phyloP scores from a whole-genome alignment of 345 rosid species.

The Populus nigra region DNA sequence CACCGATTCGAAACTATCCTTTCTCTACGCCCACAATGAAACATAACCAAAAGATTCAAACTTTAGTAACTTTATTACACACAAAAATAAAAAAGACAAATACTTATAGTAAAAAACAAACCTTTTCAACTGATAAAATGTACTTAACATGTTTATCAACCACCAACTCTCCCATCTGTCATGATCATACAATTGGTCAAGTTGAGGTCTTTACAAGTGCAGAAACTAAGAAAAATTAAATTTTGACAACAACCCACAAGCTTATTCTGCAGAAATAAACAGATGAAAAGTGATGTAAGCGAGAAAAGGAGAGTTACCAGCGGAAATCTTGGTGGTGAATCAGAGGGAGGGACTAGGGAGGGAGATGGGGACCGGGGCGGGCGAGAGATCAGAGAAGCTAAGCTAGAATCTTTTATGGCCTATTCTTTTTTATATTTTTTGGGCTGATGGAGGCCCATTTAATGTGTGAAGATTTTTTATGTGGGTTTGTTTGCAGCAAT shows the following conservation, averaged over 20 bases:
- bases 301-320: no score
- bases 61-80: neutral
- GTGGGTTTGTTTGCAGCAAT: neutral
- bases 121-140: slow-evolving; percentile 69
- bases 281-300: neutral
- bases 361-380: no score
- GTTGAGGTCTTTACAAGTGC: neutral
- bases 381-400: no score
- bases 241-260: neutral
- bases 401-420: no score
- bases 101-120: slow-evolving; percentile 4
- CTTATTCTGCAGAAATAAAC: neutral
- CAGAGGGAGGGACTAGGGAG: no score
- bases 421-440: no score
- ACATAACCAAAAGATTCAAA: slow-evolving; percentile 7
- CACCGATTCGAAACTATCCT: slow-evolving; percentile 78
- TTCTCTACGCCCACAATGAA: slow-evolving; percentile 36
- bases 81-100: neutral
- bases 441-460: neutral
- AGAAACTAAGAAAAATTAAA: neutral
- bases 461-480: neutral
- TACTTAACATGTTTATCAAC: slow-evolving; percentile 62
- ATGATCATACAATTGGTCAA: neutral
- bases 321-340: no score
- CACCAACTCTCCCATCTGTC: slow-evolving; percentile 62